Conservation (phyloP, 225 moss, liverwort and hornwort species). For the Polytrichum formosum region DNA sequence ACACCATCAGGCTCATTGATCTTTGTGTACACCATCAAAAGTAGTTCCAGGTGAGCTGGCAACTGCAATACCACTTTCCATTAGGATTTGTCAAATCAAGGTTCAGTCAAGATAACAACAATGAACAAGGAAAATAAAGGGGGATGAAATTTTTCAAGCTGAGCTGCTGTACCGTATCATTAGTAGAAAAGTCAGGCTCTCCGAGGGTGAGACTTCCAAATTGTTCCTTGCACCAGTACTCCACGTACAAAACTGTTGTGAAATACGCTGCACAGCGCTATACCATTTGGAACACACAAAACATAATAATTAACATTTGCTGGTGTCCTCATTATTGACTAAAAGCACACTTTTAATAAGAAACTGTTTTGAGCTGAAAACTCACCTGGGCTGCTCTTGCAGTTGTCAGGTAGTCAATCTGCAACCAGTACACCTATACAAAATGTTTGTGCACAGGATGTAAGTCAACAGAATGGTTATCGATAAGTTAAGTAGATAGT, state of each 20-base stretch:
- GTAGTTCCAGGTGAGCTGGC: constrained; percentile 80
- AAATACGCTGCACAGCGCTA: constrained; percentile 94
- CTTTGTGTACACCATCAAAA: constrained; percentile 81
- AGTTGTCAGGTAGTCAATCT: constrained; percentile 86
- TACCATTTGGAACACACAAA: constrained; percentile 5
- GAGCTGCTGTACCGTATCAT: constrained; percentile 55
- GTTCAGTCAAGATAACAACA: no score
- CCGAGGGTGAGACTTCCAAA: constrained; percentile 87
- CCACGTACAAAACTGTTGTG: constrained; percentile 84
- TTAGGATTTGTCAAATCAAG: no score
- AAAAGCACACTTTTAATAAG: background rate
- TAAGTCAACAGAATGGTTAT: no score
- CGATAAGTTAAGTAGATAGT: no score
- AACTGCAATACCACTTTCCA: constrained; percentile 36
- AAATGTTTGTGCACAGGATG: no score
- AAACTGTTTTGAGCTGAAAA: constrained; percentile 7
- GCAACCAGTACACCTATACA: constrained; percentile 90
- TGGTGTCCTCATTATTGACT: no score
- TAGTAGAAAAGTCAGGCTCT: constrained; percentile 93
- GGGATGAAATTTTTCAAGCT: background rate
- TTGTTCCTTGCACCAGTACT: constrained; percentile 89
- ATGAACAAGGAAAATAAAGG: no score
- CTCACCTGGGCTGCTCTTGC: constrained; percentile 90
- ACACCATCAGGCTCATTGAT: constrained; percentile 98
- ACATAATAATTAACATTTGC: background rate